phyloP scores from a whole-genome alignment of 2,329 filamentous ascomycete species.

The Aspergillus pseudoterreus region DNA sequence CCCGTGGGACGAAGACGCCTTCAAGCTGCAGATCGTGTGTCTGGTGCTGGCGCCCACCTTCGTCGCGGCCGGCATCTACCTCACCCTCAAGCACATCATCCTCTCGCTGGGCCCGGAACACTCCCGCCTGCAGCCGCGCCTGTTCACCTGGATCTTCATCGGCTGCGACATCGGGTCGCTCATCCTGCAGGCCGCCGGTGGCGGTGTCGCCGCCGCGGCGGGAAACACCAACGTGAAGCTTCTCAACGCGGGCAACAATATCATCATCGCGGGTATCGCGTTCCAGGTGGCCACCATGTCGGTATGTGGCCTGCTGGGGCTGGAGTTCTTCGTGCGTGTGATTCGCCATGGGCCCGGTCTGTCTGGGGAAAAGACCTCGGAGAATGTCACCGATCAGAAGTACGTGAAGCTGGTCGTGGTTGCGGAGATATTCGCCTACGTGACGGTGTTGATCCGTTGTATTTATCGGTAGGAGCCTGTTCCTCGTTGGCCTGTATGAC shows the following conservation, averaged over 20 bases:
- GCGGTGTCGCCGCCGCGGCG: slow-evolving; percentile 54
- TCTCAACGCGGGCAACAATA: slow-evolving; percentile 49
- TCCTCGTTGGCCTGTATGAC: not conserved
- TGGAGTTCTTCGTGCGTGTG: slow-evolving; percentile 46
- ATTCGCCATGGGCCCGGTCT: slow-evolving; percentile 23
- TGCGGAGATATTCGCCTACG: slow-evolving; percentile 34
- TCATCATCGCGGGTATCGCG: slow-evolving; percentile 57
- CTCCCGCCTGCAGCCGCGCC: slow-evolving; percentile 45
- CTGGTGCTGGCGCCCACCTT: slow-evolving; percentile 57
- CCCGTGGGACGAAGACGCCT: slow-evolving; percentile 47
- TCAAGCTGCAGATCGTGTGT: slow-evolving; percentile 54
- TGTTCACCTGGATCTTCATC: slow-evolving; percentile 60
- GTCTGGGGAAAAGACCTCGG: slow-evolving; percentile 22
- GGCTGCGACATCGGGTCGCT: slow-evolving; percentile 57
- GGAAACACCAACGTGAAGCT: slow-evolving; percentile 32
- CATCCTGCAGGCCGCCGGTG: slow-evolving; percentile 56
- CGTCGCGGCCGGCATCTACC: slow-evolving; percentile 53
- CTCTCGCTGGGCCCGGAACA: slow-evolving; percentile 51
- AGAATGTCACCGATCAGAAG: slow-evolving; percentile 3
- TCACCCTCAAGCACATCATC: slow-evolving; percentile 56
- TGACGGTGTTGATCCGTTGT: slow-evolving; percentile 40
- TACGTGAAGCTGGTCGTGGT: slow-evolving; percentile 25
- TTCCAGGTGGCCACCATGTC: slow-evolving; percentile 53
- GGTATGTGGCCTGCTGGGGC: slow-evolving; percentile 33
- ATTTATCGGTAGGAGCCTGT: slow-evolving; percentile 38